Evolutionary conservation across 78 protist genomes (phyloP).

Genomic region (Dictyostelium purpureum): DNA sequence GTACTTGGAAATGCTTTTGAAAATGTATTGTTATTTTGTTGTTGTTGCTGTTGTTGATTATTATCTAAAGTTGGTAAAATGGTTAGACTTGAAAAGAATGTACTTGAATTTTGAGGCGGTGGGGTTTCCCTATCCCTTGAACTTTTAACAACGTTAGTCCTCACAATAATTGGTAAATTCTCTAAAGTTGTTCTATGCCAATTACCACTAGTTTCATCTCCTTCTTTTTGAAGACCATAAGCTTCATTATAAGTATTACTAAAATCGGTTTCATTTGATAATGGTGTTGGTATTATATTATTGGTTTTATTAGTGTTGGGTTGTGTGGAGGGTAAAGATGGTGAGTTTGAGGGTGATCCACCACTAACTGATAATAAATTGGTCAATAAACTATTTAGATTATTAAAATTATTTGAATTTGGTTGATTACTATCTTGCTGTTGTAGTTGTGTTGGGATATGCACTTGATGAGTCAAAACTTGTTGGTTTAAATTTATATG

Average conservation of each 20-base stretch:
- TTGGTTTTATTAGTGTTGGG: neutral
- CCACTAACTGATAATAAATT: no score
- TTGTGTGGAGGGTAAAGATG: neutral
- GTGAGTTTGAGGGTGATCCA: no score
- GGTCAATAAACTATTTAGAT: no score
- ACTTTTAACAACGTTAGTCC: neutral
- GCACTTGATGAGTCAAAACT: no score
- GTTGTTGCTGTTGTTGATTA: neutral
- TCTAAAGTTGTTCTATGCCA: conserved; percentile 24
- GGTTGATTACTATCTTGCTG: no score
- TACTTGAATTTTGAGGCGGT: neutral
- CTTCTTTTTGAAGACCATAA: conserved; percentile 22
- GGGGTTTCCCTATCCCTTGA: neutral
- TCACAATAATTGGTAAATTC: neutral
- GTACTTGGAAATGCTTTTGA: conserved; percentile 14
- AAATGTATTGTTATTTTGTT: neutral
- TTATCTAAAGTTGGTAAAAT: neutral
- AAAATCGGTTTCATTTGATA: neutral
- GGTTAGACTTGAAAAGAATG: neutral
- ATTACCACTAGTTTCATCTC: neutral
- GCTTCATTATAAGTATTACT: conserved; percentile 10
- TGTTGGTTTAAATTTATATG: neutral
- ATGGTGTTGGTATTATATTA: conserved; percentile 22
- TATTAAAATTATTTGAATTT: no score
- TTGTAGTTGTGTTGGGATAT: conserved; percentile 6